Percentiles rank a stretch among this genome's conserved stretches.
Conservation (phyloP, 768 basidiomycete species). For the Leccinum subtestaceum region DNA sequence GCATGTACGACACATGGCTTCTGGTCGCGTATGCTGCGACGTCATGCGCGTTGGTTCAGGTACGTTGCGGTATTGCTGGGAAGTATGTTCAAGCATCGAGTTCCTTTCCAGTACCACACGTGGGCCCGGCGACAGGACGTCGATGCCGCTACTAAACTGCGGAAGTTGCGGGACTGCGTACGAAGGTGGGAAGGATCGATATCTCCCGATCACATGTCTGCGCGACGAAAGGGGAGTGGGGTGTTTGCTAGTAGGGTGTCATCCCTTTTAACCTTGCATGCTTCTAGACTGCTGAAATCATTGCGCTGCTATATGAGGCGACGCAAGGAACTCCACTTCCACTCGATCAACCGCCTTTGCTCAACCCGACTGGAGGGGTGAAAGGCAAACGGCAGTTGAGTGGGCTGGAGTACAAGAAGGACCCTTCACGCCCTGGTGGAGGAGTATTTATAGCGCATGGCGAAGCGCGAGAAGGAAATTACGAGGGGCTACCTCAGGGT, state of each 20-base stretch:
- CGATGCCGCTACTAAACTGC: conserved; percentile 70
- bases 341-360: conserved; percentile 54
- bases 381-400: conserved; percentile 51
- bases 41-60: conserved; percentile 88
- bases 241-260: background rate
- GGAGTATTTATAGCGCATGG: conserved; percentile 76
- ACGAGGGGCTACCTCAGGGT: conserved; percentile 55
- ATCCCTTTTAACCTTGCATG: background rate
- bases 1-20: conserved; percentile 82
- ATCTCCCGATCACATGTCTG: conserved; percentile 92
- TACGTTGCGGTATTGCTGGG: conserved; percentile 33
- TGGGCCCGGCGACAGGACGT: conserved; percentile 82
- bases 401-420: conserved; percentile 71
- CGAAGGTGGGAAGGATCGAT: conserved; percentile 84
- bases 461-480: conserved; percentile 43
- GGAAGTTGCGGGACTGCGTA: conserved; percentile 80
- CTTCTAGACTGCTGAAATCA: conserved; percentile 84
- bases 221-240: conserved; percentile 74
- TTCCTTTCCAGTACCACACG: conserved; percentile 74
- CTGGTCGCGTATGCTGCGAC: conserved; percentile 85
- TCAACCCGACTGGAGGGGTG: conserved; percentile 80
- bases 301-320: conserved; percentile 86
- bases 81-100: conserved; percentile 8
- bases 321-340: conserved; percentile 71
- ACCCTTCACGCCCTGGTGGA: conserved; percentile 78